Evolutionary conservation across 495 filamentous ascomycete genomes (phyloP), one percentile per base, ranked within the genome.

Genomic region (Penicillium cosmopolitanum): DNA sequence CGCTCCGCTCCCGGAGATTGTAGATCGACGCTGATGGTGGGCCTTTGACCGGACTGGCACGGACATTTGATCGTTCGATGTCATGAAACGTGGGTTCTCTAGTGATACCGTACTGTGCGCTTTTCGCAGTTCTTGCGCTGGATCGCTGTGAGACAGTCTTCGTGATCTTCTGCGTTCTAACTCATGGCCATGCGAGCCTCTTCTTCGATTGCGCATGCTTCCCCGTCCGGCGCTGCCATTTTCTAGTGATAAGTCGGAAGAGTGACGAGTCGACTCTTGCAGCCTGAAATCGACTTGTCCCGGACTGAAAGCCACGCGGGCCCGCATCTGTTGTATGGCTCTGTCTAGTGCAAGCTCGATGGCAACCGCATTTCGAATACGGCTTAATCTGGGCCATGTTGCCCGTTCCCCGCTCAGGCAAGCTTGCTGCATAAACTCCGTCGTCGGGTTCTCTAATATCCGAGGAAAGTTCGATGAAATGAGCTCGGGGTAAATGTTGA

Each of bases 401-500:
- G 93, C 94, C 58, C 88, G 79, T 70, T 97, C 91, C 19, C 93
- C 93, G 42, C 82, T 80, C 11, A 91, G 71, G 64, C 87, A 89
- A 25, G 90, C 87, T 33, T 89, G 79, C 1, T 85, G 67, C 89
- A 97, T 95, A 73, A 96, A 96, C n/a, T 92, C 91, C 0, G 85
- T 71, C 0, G 89, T 96, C n/a, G 93, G 93, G 56, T 97, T 97
- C 58, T 82, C 88, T 21, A 97, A 73, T 35, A 96, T 88, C 16
- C 83, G 81, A 4, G 87, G 90, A 35, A 96, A 85, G 60, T 96
- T 87, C 5, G 82, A 78, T 34, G 89, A 86, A 2, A 84, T 80
- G 51, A 96, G 88, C 55, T 90, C 85, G 0, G 93, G 93, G 51
- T 96, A 83, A 53, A 97, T 97, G 48, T 90, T 97, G 70, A 97